A percentile compares a stretch with the other conserved stretches of the same genome.
Conservation (phyloP, 495 filamentous ascomycete species). For the Neurospora sp. region DNA sequence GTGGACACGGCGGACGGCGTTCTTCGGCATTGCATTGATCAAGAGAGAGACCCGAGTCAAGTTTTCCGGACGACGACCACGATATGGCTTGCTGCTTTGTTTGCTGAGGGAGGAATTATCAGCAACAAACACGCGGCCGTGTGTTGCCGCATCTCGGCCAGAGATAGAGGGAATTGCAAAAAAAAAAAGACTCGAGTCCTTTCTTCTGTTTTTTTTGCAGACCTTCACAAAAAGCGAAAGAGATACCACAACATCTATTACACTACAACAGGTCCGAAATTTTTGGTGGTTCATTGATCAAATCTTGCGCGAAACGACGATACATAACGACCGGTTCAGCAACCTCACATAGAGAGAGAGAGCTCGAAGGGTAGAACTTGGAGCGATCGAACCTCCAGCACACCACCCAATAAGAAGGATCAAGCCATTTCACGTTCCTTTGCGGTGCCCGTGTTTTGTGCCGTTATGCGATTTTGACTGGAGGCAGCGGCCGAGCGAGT, state of each 20-base stretch:
- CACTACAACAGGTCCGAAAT: background rate
- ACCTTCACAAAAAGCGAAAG: background rate
- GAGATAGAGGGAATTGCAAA: background rate
- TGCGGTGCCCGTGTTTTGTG: background rate
- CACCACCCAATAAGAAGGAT: background rate
- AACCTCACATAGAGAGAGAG: background rate
- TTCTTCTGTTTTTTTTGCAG: background rate
- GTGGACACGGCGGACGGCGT: slow-evolving; percentile 26
- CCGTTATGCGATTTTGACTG: background rate
- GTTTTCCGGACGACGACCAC: background rate
- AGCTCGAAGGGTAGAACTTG: background rate
- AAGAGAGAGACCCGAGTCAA: slow-evolving; percentile 1
- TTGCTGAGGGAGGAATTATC: background rate
- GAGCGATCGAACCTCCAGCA: background rate
- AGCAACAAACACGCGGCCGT: background rate
- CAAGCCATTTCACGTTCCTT: background rate
- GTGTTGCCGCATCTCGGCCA: background rate
- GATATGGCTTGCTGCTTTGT: background rate
- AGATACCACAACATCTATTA: background rate
- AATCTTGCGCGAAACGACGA: background rate
- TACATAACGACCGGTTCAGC: background rate
- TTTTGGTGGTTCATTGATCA: background rate
- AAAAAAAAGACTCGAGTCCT: background rate
- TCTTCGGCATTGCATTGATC: slow-evolving; percentile 28
- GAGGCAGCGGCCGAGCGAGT: background rate